Evolutionary conservation across 805 yeast species (phyloP).

Genomic region (Henningerozyma blattae): DNA sequence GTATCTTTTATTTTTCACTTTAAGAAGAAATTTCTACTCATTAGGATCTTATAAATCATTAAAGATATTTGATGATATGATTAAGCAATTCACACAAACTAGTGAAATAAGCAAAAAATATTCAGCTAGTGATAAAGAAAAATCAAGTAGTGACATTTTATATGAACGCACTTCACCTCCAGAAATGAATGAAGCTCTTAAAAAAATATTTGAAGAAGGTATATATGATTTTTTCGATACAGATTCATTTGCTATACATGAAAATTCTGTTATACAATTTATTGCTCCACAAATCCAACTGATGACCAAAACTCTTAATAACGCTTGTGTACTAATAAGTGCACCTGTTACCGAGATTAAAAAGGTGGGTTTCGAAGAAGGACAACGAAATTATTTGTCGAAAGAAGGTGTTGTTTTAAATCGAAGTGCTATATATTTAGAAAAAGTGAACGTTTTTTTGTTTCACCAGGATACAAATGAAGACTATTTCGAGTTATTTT

Average conservation of each 20-base stretch:
- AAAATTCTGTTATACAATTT: constrained; percentile 38
- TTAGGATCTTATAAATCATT: constrained; percentile 39
- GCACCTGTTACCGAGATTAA: constrained; percentile 63
- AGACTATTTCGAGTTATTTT: constrained; percentile 30
- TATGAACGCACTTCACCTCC: neutral
- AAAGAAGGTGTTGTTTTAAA: constrained; percentile 42
- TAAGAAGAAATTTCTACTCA: constrained; percentile 31
- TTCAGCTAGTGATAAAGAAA: neutral
- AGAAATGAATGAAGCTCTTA: neutral
- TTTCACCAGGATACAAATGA: constrained; percentile 40
- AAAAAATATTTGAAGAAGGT: constrained; percentile 1
- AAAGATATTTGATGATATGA: constrained; percentile 36
- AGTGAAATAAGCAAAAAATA: neutral
- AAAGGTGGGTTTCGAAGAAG: constrained; percentile 50
- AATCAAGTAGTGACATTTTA: neutral
- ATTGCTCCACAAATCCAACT: constrained; percentile 78
- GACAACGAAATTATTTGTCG: constrained; percentile 28
- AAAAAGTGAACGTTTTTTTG: constrained; percentile 62
- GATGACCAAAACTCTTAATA: constrained; percentile 36
- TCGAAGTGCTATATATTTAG: constrained; percentile 56
- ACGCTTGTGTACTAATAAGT: constrained; percentile 52
- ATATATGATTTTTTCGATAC: neutral
- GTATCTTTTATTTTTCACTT: constrained; percentile 39
- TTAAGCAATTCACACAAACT: neutral
- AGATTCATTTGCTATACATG: neutral